Evolutionary conservation across 768 basidiomycete genomes (phyloP), one percentile per base, ranked within the genome.

Genomic region (Tephrocybe rancida): DNA sequence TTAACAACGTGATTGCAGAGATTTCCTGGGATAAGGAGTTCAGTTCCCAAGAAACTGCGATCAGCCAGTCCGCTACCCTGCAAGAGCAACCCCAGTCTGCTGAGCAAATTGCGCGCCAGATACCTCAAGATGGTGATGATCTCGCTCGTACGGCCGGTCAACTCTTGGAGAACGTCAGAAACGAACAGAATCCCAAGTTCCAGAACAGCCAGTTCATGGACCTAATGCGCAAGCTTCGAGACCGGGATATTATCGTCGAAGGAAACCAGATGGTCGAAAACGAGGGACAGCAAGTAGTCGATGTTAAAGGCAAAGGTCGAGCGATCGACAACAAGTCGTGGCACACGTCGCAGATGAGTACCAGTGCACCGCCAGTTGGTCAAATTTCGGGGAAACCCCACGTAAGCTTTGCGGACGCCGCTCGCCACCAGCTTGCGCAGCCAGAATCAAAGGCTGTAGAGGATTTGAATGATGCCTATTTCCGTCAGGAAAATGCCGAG

Each of bases 161-260:
- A 38, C 79, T 96, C 34, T 73, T 96, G 50, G 83, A 91, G 37
- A 79, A 87, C n/a, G 81, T 95, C 42, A 76, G 81, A 62, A 71
- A 86, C 53, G 90, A 90, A 50, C 77, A 81, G 62, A 93, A 91
- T 64, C 83, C 86, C 30, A 97, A 96, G 67, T 94, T 97, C 63
- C 79, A 84, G 69, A 81, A 92, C 27, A 93, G 91, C 67, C 78
- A 82, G 54, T 97, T 97, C 66, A 76, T 97, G 77, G 79, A 79
- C 19, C 77, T 97, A 24, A 96, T 97, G 94, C 82, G 80, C 47
- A 85, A 91, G 67, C 71, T 97, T 50, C 77, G 91, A 34, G 94
- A 95, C 68, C 82, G 86, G 7, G 81, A 88, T 62, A 77, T 92
- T 35, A 78, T 86, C 14, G 86, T 96, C 2, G 85, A 90, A 44